A percentile compares a stretch with the other conserved stretches of the same genome.
Evolutionary conservation across 2,329 filamentous ascomycete species (phyloP).

Genomic region (Stemphylium lycopersici): DNA sequence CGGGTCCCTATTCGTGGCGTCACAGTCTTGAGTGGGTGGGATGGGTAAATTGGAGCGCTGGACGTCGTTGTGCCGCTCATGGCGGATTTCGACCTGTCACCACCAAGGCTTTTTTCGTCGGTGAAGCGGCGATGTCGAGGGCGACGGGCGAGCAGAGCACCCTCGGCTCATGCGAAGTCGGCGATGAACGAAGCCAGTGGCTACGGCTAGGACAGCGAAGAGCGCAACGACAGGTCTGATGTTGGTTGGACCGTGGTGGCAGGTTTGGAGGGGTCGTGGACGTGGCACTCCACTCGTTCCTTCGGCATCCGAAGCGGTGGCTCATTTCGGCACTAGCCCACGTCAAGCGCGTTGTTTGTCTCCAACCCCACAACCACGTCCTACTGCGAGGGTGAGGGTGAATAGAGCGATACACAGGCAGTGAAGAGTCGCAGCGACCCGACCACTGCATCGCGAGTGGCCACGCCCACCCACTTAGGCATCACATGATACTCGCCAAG

Average conservation of each 20-base stretch:
- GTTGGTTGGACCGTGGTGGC: slow-evolving; percentile 22
- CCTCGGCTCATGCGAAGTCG: neutral
- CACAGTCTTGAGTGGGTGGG: neutral
- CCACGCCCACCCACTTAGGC: neutral
- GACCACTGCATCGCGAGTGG: slow-evolving; percentile 11
- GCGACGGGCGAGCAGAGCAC: neutral
- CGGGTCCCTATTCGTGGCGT: neutral
- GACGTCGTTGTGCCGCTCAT: neutral
- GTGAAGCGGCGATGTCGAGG: neutral
- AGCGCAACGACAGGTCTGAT: slow-evolving; percentile 12
- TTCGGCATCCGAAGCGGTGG: slow-evolving; percentile 28
- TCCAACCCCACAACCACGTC: slow-evolving; percentile 8
- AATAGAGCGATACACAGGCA: neutral
- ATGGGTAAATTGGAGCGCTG: neutral
- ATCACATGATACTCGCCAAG: slow-evolving; percentile 30
- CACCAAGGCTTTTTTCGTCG: slow-evolving; percentile 9
- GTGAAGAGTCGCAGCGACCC: slow-evolving; percentile 1
- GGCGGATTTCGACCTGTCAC: slow-evolving; percentile 9
- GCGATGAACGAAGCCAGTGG: neutral
- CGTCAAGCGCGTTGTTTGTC: slow-evolving; percentile 26
- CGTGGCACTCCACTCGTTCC: slow-evolving; percentile 33
- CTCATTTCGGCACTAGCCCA: slow-evolving; percentile 30
- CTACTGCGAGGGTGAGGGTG: slow-evolving; percentile 13
- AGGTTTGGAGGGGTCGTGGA: slow-evolving; percentile 26
- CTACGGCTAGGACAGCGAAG: neutral